phyloP scores from a whole-genome alignment of 768 basidiomycete species.

The Sporobolomyces roseus region DNA sequence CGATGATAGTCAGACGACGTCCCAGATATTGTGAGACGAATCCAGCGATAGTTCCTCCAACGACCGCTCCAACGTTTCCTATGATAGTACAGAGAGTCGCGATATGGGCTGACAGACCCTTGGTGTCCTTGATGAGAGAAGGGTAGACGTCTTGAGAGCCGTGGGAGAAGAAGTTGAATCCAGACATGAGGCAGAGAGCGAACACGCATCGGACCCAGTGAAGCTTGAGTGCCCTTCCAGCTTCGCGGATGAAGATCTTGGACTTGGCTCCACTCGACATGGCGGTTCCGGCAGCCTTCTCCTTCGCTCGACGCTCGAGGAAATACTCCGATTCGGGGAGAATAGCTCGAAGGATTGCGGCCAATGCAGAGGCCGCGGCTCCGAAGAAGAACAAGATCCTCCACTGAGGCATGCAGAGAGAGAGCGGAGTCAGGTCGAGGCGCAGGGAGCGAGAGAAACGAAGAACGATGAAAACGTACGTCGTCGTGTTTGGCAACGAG shows the following conservation, averaged over 20 bases:
- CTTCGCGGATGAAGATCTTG: conserved; percentile 75
- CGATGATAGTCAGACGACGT: conserved; percentile 73
- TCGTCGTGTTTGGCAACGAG: conserved; percentile 52
- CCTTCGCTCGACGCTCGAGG: conserved; percentile 49
- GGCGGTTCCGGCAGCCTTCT: conserved; percentile 53
- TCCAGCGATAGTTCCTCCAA: conserved; percentile 34
- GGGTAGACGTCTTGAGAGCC: conserved; percentile 55
- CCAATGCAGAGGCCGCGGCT: conserved; percentile 51
- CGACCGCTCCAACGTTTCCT: conserved; percentile 46
- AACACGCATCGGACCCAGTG: conserved; percentile 84
- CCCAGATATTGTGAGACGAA: conserved; percentile 69
- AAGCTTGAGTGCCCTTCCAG: conserved; percentile 57
- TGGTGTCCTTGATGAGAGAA: conserved; percentile 28
- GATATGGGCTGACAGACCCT: conserved; percentile 34
- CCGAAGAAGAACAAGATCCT: conserved; percentile 31
- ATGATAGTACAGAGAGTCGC: conserved; percentile 41
- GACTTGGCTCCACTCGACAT: conserved; percentile 45
- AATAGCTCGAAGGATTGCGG: conserved; percentile 61
- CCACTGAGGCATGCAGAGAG: too few relatives aligned
- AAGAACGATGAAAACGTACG: too few relatives aligned
- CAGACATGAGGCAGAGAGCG: conserved; percentile 49
- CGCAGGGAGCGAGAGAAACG: too few relatives aligned
- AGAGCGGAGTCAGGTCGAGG: too few relatives aligned
- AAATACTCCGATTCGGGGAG: conserved; percentile 78
- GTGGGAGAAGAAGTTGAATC: conserved; percentile 62